phyloP scores from a whole-genome alignment of 2,329 filamentous ascomycete genomes.

The Phyllosticta paracitricarpa region DNA sequence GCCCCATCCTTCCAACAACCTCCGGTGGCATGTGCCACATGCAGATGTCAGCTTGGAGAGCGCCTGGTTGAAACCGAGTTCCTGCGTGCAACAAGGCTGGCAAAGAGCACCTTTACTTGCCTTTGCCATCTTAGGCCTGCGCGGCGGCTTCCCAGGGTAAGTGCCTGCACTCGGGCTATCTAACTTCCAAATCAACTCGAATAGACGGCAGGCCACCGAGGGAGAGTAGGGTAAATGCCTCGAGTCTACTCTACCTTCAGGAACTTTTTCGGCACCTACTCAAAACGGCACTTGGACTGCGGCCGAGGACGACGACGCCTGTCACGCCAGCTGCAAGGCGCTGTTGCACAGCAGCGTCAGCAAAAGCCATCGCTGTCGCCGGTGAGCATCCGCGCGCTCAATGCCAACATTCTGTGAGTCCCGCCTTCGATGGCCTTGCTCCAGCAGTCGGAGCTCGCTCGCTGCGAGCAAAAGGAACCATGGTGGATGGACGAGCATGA shows the following conservation, averaged over 20 bases:
- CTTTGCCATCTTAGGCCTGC: neutral
- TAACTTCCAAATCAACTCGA: neutral
- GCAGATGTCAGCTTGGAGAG: neutral
- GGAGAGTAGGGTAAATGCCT: neutral
- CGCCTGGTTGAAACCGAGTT: neutral
- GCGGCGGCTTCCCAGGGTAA: neutral
- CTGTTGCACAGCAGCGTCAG: neutral
- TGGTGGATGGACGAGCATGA: neutral
- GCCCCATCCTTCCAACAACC: neutral
- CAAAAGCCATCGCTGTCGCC: neutral
- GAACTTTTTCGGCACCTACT: neutral
- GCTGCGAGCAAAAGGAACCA: neutral
- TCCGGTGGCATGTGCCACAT: neutral
- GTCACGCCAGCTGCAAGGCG: neutral
- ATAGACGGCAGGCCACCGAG: neutral
- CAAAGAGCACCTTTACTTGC: neutral
- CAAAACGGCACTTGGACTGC: neutral
- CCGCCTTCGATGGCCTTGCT: neutral
- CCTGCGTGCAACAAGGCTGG: neutral
- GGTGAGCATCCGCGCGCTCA: neutral
- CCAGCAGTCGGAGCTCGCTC: neutral
- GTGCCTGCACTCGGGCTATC: neutral
- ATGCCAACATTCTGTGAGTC: neutral
- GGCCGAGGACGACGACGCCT: neutral
- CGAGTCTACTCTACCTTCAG: neutral